phyloP scores from a whole-genome alignment of 2,329 filamentous ascomycete species.

The Aspergillus ochraceoroseus region DNA sequence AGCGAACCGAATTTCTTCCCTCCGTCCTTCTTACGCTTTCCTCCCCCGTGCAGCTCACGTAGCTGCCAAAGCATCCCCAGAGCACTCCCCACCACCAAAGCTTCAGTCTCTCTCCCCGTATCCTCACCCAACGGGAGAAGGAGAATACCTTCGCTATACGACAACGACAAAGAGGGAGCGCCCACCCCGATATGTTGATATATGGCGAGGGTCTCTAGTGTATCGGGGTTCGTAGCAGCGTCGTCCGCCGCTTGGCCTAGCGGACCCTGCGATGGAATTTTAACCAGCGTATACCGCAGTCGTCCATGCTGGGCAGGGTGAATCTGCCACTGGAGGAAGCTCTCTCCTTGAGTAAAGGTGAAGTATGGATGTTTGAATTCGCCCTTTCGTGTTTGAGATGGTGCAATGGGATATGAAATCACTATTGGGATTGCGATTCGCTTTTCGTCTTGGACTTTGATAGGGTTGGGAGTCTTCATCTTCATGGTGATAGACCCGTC shows the following conservation, averaged over 20 bases:
- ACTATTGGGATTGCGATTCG: not conserved
- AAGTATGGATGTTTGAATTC: constrained; percentile 8
- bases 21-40: not conserved
- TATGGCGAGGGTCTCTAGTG: not conserved
- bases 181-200: constrained; percentile 10
- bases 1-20: not conserved
- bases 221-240: not conserved
- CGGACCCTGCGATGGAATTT: not conserved
- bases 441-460: no score
- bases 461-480: no score
- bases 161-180: constrained; percentile 1
- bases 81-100: constrained; percentile 2
- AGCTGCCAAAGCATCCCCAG: constrained; percentile 7
- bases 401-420: constrained; percentile 6
- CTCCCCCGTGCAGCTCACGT: constrained; percentile 1
- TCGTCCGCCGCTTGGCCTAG: not conserved
- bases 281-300: constrained; percentile 9
- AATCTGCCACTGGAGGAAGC: constrained; percentile 4
- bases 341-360: not conserved
- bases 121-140: not conserved
- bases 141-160: constrained; percentile 8
- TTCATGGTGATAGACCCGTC: no score
- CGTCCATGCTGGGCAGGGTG: constrained; percentile 3
- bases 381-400: constrained; percentile 1
- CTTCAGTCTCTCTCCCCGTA: not conserved